phyloP scores from a whole-genome alignment of 2,329 filamentous ascomycete genomes.

The Plenodomus biglobosus region DNA sequence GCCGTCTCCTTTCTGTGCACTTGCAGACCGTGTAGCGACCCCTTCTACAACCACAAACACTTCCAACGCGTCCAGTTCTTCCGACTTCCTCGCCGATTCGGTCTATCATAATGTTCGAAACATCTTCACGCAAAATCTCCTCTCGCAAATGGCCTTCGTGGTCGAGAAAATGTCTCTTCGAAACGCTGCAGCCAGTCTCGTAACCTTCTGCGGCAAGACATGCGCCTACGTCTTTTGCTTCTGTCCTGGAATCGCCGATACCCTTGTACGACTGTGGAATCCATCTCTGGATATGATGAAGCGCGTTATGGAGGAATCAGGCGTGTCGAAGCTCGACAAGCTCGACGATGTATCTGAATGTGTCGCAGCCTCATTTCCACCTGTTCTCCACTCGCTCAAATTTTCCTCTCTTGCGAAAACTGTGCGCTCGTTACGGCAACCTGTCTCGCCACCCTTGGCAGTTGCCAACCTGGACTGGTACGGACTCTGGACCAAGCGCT shows the following conservation, averaged over 20 bases:
- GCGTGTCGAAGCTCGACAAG: conserved; percentile 58
- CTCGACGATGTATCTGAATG: conserved; percentile 57
- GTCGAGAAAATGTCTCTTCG: conserved; percentile 84
- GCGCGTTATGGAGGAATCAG: conserved; percentile 70
- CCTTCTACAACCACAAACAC: conserved; percentile 52
- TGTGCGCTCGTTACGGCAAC: conserved; percentile 63
- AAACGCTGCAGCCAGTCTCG: conserved; percentile 64
- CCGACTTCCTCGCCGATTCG: conserved; percentile 71
- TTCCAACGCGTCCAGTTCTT: conserved; percentile 62
- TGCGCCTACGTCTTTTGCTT: conserved; percentile 95
- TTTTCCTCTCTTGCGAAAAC: conserved; percentile 64
- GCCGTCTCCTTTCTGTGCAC: conserved; percentile 66
- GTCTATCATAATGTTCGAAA: conserved; percentile 86
- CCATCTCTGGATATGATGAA: conserved; percentile 68
- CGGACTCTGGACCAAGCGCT: conserved; percentile 80
- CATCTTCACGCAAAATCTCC: conserved; percentile 79
- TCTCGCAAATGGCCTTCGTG: conserved; percentile 82
- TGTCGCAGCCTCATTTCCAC: conserved; percentile 70
- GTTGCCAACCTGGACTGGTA: conserved; percentile 79
- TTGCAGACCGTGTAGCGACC: conserved; percentile 57
- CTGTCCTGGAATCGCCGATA: conserved; percentile 80
- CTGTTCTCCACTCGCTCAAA: conserved; percentile 61
- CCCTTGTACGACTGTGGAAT: conserved; percentile 80
- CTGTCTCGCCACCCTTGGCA: conserved; percentile 66
- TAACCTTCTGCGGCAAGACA: conserved; percentile 86